Evolutionary conservation across 345 rosid genomes (phyloP).

Genomic region (Physaria fendleri): DNA sequence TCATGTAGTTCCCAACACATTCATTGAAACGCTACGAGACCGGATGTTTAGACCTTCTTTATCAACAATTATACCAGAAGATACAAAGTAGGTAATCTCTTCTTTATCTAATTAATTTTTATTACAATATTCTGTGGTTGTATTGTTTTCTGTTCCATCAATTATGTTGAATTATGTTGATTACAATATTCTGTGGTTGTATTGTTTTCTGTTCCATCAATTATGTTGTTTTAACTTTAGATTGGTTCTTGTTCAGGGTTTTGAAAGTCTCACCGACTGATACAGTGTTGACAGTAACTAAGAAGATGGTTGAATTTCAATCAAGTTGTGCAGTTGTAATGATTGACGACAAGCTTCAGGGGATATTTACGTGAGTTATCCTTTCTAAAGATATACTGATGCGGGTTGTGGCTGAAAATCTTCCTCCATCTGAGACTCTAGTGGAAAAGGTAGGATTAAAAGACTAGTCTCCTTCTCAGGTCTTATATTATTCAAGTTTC

Average conservation of each 20-base stretch:
- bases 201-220: background rate
- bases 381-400: slow-evolving; percentile 79
- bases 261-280: slow-evolving; percentile 76
- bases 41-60: slow-evolving; percentile 90
- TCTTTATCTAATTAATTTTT: slow-evolving; percentile 15
- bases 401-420: slow-evolving; percentile 86
- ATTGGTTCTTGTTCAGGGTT: slow-evolving; percentile 50
- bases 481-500: slow-evolving; percentile 2
- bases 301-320: slow-evolving; percentile 79
- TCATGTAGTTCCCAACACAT: slow-evolving; percentile 68
- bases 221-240: background rate
- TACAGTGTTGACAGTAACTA: slow-evolving; percentile 61
- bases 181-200: background rate
- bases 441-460: slow-evolving; percentile 66
- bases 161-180: too few relatives aligned
- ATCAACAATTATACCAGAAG: slow-evolving; percentile 75
- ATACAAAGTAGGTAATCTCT: slow-evolving; percentile 97
- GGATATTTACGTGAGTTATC: slow-evolving; percentile 81
- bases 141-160: background rate
- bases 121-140: background rate
- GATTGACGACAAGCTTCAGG: slow-evolving; percentile 67
- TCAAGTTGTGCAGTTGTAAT: slow-evolving; percentile 71
- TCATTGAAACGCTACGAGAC: slow-evolving; percentile 88
- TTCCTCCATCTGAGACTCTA: slow-evolving; percentile 59
- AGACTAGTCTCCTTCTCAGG: background rate